Evolutionary conservation across 2,329 filamentous ascomycete species (phyloP).

Genomic region (Sporothrix dimorphospora): DNA sequence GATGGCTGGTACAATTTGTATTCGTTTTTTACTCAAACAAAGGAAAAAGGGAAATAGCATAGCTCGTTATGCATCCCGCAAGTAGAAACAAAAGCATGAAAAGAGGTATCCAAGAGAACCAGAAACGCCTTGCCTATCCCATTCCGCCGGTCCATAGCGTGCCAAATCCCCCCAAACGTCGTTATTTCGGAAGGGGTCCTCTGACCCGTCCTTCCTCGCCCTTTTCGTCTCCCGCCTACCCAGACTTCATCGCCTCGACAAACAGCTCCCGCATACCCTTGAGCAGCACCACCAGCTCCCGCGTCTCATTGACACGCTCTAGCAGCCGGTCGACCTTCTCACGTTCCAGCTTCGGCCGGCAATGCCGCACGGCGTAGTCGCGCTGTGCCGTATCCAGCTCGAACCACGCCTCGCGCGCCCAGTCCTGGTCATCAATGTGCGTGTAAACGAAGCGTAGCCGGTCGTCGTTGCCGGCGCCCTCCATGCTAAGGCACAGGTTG

Average conservation of each 20-base stretch:
- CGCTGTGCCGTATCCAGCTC: slow-evolving; percentile 80
- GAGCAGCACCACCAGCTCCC: slow-evolving; percentile 71
- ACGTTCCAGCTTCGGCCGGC: slow-evolving; percentile 78
- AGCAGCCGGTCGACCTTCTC: slow-evolving; percentile 77
- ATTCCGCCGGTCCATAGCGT: not conserved
- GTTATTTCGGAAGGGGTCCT: not conserved
- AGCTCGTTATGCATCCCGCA: slow-evolving; percentile 2
- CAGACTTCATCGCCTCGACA: slow-evolving; percentile 65
- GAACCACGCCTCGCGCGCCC: slow-evolving; percentile 91
- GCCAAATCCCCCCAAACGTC: not conserved
- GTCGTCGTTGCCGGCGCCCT: slow-evolving; percentile 83
- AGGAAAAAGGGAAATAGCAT: not conserved
- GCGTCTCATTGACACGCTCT: slow-evolving; percentile 78
- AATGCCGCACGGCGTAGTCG: slow-evolving; percentile 83
- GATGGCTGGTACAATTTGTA: too few species aligned
- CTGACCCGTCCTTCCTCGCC: not conserved
- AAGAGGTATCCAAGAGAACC: slow-evolving; percentile 18
- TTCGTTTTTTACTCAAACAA: too few species aligned
- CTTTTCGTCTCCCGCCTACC: slow-evolving; percentile 11
- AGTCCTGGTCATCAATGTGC: slow-evolving; percentile 82
- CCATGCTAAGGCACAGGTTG: slow-evolving; percentile 84
- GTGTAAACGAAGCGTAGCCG: slow-evolving; percentile 87
- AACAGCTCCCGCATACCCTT: slow-evolving; percentile 85
- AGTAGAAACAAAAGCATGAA: not conserved
- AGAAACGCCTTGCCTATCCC: slow-evolving; percentile 1